Evolutionary conservation across 257 asterid genomes (phyloP).

Genomic region (Ilex asprella): DNA sequence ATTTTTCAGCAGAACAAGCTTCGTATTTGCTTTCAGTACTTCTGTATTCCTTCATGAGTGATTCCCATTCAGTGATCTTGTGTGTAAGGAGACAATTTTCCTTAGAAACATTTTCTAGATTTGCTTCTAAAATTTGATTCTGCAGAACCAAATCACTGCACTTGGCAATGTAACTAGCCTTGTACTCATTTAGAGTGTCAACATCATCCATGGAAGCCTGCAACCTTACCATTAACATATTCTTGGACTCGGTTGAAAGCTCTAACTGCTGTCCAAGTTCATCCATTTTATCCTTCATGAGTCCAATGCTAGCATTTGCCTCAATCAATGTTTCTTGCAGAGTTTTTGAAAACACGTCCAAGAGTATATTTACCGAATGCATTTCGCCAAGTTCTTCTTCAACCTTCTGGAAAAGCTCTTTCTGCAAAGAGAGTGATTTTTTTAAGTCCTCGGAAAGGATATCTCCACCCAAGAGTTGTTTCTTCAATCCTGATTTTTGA

Average conservation of each 20-base stretch:
- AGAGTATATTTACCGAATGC: constrained; percentile 58
- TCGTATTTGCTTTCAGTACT: constrained; percentile 45
- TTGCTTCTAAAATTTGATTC: constrained; percentile 61
- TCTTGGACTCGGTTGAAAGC: constrained; percentile 49
- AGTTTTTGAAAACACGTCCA: constrained; percentile 73
- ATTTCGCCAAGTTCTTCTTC: constrained; percentile 76
- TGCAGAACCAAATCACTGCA: constrained; percentile 54
- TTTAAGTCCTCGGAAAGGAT: constrained; percentile 74
- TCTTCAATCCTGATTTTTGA: constrained; percentile 32
- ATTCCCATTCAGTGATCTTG: constrained; percentile 53
- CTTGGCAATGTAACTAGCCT: constrained; percentile 48
- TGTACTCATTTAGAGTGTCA: constrained; percentile 47
- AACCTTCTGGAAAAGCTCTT: constrained; percentile 70
- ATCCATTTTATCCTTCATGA: constrained; percentile 30
- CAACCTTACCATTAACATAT: constrained; percentile 53
- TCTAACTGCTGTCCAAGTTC: constrained; percentile 56
- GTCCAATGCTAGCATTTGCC: constrained; percentile 37
- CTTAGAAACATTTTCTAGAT: constrained; percentile 32
- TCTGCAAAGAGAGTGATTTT: constrained; percentile 67
- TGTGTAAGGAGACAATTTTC: constrained; percentile 50
- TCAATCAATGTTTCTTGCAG: constrained; percentile 51
- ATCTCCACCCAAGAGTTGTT: constrained; percentile 59
- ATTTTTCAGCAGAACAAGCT: constrained; percentile 57
- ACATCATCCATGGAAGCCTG: constrained; percentile 60
- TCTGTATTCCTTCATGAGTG: constrained; percentile 26